Base-by-base conservation (phyloP, 1,284 basidiomycete genomes). In the Pterulicium gracile region DNA sequence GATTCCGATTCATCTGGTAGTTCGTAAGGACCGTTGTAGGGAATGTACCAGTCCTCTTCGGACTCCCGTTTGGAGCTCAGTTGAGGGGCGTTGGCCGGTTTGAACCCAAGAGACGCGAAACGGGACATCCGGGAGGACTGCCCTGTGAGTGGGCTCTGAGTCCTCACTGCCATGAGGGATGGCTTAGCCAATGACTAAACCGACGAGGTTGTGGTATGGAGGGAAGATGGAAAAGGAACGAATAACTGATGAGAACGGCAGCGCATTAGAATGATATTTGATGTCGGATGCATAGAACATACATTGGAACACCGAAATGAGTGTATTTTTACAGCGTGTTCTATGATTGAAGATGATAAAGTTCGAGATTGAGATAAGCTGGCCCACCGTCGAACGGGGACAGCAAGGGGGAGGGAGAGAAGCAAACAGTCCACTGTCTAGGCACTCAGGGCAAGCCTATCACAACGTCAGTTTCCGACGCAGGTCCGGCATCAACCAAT, bases 21-120 rank as follows among this genome's bases (percentile, higher is more conserved):
- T 77, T 55, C 77, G 57, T 73, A 72, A 2, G 78, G 75, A 1
- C 77, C 77, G 51, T 72, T 75, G 65, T 81, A 79, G 1, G 77
- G 77, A 48, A 76, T 77, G 58, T 77, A 78, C 75, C 76, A 79
- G 47, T 77, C 70, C 19, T 75, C 72, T 3, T 70, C 62, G 18
- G 45, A 51, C 53, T 45, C 34, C 35, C 46, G 15, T 42, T 50
- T 44, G 27, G 51, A 21, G 24, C 51, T 49, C 24, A 54, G 43
- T 46, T 49, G 47, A 3, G 59, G 54, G 18, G 58, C 52, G 32
- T 55, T 44, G 18, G 54, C 50, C 32, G 49, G 48, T 41, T 54
- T 60, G 41, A 54, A 49, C 23, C 49, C 44, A 10, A 55, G 45
- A 42, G 51, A 52, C 24, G 57, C 49, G 27, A 52, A 44, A 36